Percentiles rank a stretch among this genome's conserved stretches.
Conservation (phyloP, 2,329 filamentous ascomycete genomes). For the Aureobasidium sp. region DNA sequence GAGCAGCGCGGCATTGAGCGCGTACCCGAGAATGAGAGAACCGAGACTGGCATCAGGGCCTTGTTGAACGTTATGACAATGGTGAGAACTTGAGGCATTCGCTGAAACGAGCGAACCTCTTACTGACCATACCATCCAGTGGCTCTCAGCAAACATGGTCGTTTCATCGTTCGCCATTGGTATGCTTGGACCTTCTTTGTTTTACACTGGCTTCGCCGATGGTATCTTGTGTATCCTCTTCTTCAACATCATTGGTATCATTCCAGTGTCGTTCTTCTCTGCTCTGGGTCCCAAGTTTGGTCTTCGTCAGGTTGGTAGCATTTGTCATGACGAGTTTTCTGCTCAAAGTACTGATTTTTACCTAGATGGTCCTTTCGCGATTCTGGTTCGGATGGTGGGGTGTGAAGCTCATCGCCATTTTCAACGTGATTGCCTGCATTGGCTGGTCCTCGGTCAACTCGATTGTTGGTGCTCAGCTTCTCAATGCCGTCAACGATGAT, state of each 20-base stretch:
- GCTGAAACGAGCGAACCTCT: conserved; percentile 11
- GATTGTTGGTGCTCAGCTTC: conserved; percentile 70
- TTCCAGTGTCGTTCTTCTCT: conserved; percentile 68
- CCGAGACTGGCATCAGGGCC: conserved; percentile 45
- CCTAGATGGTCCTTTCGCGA: conserved; percentile 19
- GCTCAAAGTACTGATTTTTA: neutral
- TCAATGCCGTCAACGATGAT: conserved; percentile 61
- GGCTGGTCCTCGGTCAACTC: conserved; percentile 72
- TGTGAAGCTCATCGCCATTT: conserved; percentile 58
- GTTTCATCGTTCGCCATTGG: conserved; percentile 70
- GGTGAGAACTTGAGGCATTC: conserved; percentile 38
- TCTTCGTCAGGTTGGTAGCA: conserved; percentile 48
- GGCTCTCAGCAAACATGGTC: conserved; percentile 72
- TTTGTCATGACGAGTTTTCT: neutral
- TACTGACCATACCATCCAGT: conserved; percentile 38
- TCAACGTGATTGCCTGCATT: conserved; percentile 62
- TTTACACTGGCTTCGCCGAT: conserved; percentile 64
- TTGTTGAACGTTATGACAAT: conserved; percentile 62
- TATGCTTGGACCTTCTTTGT: conserved; percentile 60
- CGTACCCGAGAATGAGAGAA: conserved; percentile 61
- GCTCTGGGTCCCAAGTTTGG: conserved; percentile 68
- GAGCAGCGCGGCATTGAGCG: conserved; percentile 71
- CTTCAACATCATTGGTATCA: conserved; percentile 64
- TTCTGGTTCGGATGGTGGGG: conserved; percentile 66
- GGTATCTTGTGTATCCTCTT: conserved; percentile 64